Base-by-base conservation (phyloP, 352 stramenopile species). In the Phytopythium mirpurense region DNA sequence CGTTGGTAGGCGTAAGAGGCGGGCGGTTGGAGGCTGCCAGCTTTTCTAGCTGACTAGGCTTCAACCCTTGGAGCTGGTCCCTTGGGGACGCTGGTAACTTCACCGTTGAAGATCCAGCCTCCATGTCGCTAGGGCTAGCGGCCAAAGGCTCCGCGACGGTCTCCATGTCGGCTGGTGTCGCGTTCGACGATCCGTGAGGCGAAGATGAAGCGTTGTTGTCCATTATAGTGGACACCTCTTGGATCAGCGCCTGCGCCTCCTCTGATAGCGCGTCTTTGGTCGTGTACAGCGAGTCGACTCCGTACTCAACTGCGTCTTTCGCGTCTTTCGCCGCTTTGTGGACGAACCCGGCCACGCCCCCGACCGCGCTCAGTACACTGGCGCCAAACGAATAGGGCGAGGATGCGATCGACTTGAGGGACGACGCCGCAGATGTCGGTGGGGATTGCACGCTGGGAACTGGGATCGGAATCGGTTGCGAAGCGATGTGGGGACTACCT, bases 301-400 rank as follows among this genome's bases (percentile, higher is more conserved):
- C 59, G 43, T 78, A 85, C 36, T 93, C 79, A 4, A 93, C 66
- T 0, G 56, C 79, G 31, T 89, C 79, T 59, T 90, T 90, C 23
- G 82, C 82, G 32, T 88, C 76, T 48, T 85, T 83, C 8, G 83
- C 82, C 0, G 76, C 83, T 52, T 87, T 88, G 16, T 86, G 66
- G 16, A 93, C 76, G 41, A 84, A 70, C 15, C 79, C 80, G 12
- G 80, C 78, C 16, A 90, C 72, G 11, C 78, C 80, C 24, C 81
- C 76, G 37, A 89, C 76, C 18, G 78, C 74, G 50, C 67, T 89
- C 31, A 88, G 58, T 26, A 91, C 50, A 23, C 75, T 89, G 15
- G 64, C 65, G 9, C 80, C 80, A 51, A 90, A 70, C 4, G 75
- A 79, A 43, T 75, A 75, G 14, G 65, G 70, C 9, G 74, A 70